Evolutionary conservation across 2,329 filamentous ascomycete species (phyloP), one percentile per base, ranked within the genome.

Genomic region (Grosmannia penicillata): DNA sequence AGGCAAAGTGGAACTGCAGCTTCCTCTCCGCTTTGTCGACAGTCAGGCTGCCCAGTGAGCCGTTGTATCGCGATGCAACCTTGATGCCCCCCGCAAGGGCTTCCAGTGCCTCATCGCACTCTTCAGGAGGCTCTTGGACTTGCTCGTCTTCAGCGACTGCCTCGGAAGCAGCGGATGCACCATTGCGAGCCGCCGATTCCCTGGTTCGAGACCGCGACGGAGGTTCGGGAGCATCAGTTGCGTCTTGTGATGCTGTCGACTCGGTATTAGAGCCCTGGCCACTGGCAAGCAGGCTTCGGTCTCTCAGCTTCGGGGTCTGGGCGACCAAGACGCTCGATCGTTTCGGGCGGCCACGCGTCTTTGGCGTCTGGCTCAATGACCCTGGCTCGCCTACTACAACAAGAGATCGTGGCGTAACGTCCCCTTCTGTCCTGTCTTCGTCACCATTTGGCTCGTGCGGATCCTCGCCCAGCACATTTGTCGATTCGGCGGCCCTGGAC

Each of bases 261-360:
- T 38, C 38, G 8, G 30, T 34, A 11, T 40, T 39, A 22, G 42
- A 38, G 19, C 43, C 41, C 3, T n/a, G 3, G 15, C 37, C 28
- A 14, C 22, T 21, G 4, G 10, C 25, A 8, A 48, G 43, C n/a
- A 45, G 43, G 5, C 33, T 32, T 4, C 32, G 33, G 17, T 47
- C 36, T 19, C 50, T 52, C 21, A 58, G 43, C 33, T 51, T 51
- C 9, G 50, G 44, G 0, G 47, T 51, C 27, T 45, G 51, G 32
- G 58, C 54, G 3, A 55, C 43, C 2, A 53, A 42, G 19, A 59
- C 49, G 6, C 51, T 35, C 10, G 52, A 53, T 47, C 55, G 51
- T 43, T 48, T 51, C 22, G 49, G 49, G 11, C 54, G 52, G 4
- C 57, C 56, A 19, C 46, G 49, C 15, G 39, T 48, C 38, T 49